Base-by-base conservation (phyloP, 192 early-diverging fungal species). In the Coemansia sp. region DNA sequence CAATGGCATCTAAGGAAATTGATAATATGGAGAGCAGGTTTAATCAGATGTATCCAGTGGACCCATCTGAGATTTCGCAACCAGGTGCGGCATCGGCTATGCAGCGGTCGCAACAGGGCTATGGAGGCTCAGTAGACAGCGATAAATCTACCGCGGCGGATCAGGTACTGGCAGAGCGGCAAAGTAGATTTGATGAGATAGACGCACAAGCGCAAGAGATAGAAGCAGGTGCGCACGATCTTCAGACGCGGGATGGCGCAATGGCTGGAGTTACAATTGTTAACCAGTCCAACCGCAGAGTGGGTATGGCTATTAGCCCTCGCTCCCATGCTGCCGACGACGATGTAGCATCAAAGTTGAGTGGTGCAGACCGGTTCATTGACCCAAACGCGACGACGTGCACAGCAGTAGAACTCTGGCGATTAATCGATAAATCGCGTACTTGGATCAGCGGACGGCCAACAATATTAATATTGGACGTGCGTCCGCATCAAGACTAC, bases 401-500 rank as follows among this genome's bases (percentile, higher is more conserved):
- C 34, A 82, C 26, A 28, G 53, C 30, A 64, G 77, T 34, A 68
- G 71, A 49, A 79, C 85, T 49, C 49, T 68, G 41, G 62, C 60
- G 8, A 21, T 84, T 31, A 49, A 66, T 48, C 30, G 71, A n/a
- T 75, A 81, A 54, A 31, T 88, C 57, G 25, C 61, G 19, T 64
- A 78, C 34, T 21, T 54, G 48, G 54, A 73, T 34, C 6, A 32
- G 41, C 47, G 73, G 68, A 8, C 64, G 62, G n/a, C 79, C 84
- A 0, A 75, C 71, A 12, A 51, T 91, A 5, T 60, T 96, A 23
- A 57, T 95, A 19, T 72, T 96, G 58, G 94, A 96, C 74, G 84
- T 94, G 10, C 84, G 94, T 14, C 84, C 85, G 30, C 83, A 85
- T 38, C 86, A 90, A 25, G 79, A 89, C 30, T 93, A 80, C 71